Percentiles rank a stretch among this genome's conserved stretches.
These are phyloP conservation scores for Collybia mongolica DNA, from an alignment of 768 basidiomycete genomes.

Conservation along the genomic window DNA sequence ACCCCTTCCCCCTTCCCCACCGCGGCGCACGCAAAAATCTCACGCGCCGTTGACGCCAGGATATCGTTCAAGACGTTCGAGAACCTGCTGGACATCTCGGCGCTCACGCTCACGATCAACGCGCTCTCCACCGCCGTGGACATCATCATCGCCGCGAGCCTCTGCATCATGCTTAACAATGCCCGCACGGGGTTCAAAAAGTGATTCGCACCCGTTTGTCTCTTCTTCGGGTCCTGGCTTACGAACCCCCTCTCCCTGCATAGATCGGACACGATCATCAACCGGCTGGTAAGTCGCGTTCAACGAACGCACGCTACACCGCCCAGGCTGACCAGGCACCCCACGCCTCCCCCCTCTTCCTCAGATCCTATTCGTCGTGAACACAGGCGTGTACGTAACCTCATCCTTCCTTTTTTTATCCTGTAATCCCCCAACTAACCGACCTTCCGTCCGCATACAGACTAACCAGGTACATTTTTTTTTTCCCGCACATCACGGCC, in stretches of 20 bases:
- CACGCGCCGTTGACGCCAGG: slow-evolving; percentile 14
- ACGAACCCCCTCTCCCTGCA: background rate
- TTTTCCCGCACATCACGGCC: background rate
- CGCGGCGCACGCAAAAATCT: background rate
- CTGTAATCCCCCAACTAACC: too few relatives aligned
- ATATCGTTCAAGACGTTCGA: slow-evolving; percentile 35
- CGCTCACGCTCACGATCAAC: slow-evolving; percentile 50
- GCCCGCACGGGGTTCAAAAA: slow-evolving; percentile 51
- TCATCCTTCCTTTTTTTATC: too few relatives aligned
- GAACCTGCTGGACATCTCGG: slow-evolving; percentile 31
- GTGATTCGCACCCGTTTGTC: too few relatives aligned
- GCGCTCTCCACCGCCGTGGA: slow-evolving; percentile 46
- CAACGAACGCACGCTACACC: too few relatives aligned
- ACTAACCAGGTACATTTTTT: slow-evolving; percentile 5
- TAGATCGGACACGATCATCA: slow-evolving; percentile 52
- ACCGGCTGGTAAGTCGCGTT: slow-evolving; percentile 6
- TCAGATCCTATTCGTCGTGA: slow-evolving; percentile 21
- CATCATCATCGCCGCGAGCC: slow-evolving; percentile 43
- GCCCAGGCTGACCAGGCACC: background rate
- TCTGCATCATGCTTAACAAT: slow-evolving; percentile 42
- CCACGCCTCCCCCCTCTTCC: background rate
- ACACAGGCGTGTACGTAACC: slow-evolving; percentile 17
- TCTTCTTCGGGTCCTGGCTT: too few relatives aligned
- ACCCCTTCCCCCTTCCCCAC: background rate
- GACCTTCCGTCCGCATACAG: background rate